Evolutionary conservation across 176 grass and related monocot genomes (phyloP), one percentile per base, ranked within the genome.

Genomic region (Elymus sibiricus): DNA sequence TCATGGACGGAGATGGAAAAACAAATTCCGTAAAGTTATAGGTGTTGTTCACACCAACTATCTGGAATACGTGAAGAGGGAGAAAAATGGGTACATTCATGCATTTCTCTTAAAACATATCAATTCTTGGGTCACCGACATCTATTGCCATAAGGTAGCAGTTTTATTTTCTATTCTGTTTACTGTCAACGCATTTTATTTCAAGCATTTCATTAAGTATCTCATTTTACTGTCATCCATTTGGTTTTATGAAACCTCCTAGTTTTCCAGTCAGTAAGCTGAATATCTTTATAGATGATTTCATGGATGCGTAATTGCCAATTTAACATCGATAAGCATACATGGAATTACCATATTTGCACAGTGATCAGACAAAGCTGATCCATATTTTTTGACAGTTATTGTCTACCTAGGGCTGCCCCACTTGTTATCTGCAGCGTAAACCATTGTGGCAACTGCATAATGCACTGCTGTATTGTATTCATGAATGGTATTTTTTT

Each of bases 1-100:
- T 86, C 94, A 99, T 88, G 97, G 97, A 64, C 92, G 44, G 69
- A 94, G 90, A 91, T 99, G 97, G 97, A 99, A 96, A 91, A 91
- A 70, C 40, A 96, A 99, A 76, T 99, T 99, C 71, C 66, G 37
- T 73, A 95, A 83, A 89, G 97, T 99, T 78, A 94, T 99, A 74
- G 92, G 92, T 82, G 89, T 99, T 77, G 87, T 96, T 82, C 97
- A 99, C 64, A 96, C 94, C 9, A 99, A 99, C 78, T 94, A 99
- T 81, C 88, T 99, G 90, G 97, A 93, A 63, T 93, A 99, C 7
- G 97, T 99, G 64, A 99, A 96, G 77, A 94, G 94, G 91, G 97
- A 99, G 86, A 94, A 77, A 84, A 96, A 99, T 74, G 97, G 97
- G 53, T 90, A 84, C 77, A 86, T 99, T 64, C 92, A 93, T 27